Conservation (phyloP, 768 basidiomycete genomes). For the Russula sp. region DNA sequence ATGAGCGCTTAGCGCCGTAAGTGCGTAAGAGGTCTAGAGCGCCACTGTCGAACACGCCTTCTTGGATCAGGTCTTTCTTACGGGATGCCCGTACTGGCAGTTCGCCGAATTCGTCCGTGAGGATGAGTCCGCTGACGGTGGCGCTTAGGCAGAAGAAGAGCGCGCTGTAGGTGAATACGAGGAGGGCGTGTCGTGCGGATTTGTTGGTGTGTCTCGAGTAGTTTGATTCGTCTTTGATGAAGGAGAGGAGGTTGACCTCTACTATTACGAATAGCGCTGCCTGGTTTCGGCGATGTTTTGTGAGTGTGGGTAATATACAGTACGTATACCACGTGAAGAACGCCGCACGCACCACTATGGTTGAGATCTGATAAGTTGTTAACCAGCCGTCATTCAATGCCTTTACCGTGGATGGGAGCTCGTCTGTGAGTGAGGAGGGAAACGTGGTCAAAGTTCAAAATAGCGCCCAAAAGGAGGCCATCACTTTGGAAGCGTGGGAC, state of each 20-base stretch:
- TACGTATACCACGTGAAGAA: not conserved
- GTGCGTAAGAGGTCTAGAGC: slow-evolving; percentile 16
- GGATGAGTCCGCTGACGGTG: slow-evolving; percentile 26
- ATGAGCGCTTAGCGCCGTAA: slow-evolving; percentile 25
- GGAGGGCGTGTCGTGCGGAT: slow-evolving; percentile 16
- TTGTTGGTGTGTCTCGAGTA: not conserved
- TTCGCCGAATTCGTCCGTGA: slow-evolving; percentile 26
- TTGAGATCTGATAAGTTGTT: slow-evolving; percentile 26
- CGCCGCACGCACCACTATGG: slow-evolving; percentile 14
- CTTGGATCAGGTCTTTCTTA: slow-evolving; percentile 10
- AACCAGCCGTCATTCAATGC: slow-evolving; percentile 28
- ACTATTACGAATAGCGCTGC: slow-evolving; percentile 22
- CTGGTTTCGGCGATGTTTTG: slow-evolving; percentile 4
- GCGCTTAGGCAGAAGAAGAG: slow-evolving; percentile 28
- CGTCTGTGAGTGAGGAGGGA: slow-evolving; percentile 14
- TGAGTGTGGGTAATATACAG: too few species aligned
- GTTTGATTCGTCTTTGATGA: slow-evolving; percentile 15
- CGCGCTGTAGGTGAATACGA: slow-evolving; percentile 28
- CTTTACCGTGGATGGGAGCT: slow-evolving; percentile 28
- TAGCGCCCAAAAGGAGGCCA: too few species aligned
- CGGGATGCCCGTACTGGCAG: slow-evolving; percentile 27
- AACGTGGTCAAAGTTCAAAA: not conserved
- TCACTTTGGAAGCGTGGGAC: not conserved
- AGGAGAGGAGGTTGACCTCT: slow-evolving; percentile 24
- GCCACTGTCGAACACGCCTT: slow-evolving; percentile 24